These are phyloP conservation scores for Limtongia smithiae DNA, from an alignment of 805 yeast genomes.

Conservation along the genomic window DNA sequence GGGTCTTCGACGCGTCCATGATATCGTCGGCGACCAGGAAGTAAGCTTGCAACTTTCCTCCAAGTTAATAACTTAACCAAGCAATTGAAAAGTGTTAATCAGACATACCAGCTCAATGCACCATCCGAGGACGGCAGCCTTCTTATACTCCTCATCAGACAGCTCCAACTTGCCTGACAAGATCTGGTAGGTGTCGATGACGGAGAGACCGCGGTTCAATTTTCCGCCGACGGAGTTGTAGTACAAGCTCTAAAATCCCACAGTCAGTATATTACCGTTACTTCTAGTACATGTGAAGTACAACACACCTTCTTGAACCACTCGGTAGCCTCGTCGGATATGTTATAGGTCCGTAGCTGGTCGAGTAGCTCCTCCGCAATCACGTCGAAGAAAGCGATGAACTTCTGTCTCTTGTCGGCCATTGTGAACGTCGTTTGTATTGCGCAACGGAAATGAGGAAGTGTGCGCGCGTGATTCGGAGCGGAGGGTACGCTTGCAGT, in stretches of 20 bases:
- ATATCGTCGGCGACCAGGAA: conserved; percentile 97
- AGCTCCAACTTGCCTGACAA: conserved; percentile 67
- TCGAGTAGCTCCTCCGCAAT: conserved; percentile 71
- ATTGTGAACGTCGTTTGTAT: conserved; percentile 1
- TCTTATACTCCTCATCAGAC: conserved; percentile 65
- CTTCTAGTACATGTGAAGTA: neutral
- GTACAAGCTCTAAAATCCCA: conserved; percentile 45
- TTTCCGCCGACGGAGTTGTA: conserved; percentile 97
- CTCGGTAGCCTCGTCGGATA: conserved; percentile 78
- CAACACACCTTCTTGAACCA: conserved; percentile 62
- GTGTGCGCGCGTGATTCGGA: too few relatives aligned
- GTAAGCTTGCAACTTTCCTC: conserved; percentile 71
- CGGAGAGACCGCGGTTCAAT: conserved; percentile 92
- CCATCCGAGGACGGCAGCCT: conserved; percentile 92
- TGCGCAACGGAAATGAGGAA: neutral
- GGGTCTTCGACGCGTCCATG: conserved; percentile 94
- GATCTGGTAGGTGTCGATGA: conserved; percentile 84
- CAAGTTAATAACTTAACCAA: neutral
- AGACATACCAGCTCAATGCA: conserved; percentile 62
- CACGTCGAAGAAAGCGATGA: conserved; percentile 58
- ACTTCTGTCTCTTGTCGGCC: conserved; percentile 24
- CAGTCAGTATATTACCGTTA: neutral
- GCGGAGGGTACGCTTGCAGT: too few relatives aligned
- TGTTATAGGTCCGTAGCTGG: conserved; percentile 62
- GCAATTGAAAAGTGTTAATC: neutral